These are phyloP conservation scores for Fusarium hostae DNA, from an alignment of 2,329 filamentous ascomycete genomes.

Conservation along the genomic window DNA sequence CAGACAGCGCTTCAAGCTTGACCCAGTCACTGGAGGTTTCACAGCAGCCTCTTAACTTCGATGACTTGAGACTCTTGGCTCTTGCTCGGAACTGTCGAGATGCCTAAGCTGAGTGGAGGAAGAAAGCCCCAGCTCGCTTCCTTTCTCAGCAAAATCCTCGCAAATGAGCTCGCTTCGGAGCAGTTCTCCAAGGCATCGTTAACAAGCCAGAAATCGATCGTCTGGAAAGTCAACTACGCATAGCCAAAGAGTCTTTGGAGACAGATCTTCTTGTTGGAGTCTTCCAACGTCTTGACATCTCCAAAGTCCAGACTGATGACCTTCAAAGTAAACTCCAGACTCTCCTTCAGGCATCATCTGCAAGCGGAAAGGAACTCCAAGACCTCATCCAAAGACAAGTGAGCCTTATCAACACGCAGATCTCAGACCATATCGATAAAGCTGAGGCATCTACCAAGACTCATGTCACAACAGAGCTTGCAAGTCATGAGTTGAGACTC, in stretches of 20 bases:
- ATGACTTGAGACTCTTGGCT: fast-evolving
- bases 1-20: fast-evolving
- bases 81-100: fast-evolving
- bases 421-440: fast-evolving
- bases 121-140: fast-evolving
- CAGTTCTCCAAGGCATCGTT: fast-evolving
- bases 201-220: fast-evolving
- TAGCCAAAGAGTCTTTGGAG: neutral
- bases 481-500: fast-evolving
- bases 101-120: neutral
- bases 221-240: fast-evolving
- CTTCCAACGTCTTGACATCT: fast-evolving
- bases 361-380: fast-evolving
- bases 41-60: fast-evolving
- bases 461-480: fast-evolving
- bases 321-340: fast-evolving
- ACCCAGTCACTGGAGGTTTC: fast-evolving
- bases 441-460: fast-evolving
- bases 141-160: neutral
- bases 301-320: fast-evolving
- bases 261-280: fast-evolving
- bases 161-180: fast-evolving
- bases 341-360: fast-evolving
- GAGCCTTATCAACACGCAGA: fast-evolving
- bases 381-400: fast-evolving